These are phyloP conservation scores for Hebeloma cylindrosporum DNA, from an alignment of 768 basidiomycete species.

Conservation along the genomic window DNA sequence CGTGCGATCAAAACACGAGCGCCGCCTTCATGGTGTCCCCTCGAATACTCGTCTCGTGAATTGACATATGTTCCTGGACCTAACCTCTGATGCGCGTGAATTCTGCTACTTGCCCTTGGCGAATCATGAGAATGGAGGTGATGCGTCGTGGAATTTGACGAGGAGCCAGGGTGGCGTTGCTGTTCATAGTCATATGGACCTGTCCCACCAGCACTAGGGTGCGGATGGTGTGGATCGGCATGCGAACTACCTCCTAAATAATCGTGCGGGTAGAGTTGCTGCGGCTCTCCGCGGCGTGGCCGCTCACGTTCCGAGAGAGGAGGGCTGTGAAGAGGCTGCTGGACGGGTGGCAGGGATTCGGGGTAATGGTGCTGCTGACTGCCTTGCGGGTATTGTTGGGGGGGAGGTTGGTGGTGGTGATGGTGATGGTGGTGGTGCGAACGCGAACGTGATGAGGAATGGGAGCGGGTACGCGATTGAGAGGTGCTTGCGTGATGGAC, in stretches of 20 bases:
- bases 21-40: too few relatives aligned
- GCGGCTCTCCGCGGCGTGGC: conserved; percentile 46
- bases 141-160: too few relatives aligned
- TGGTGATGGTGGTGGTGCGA: conserved; percentile 26
- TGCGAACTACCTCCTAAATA: conserved; percentile 7
- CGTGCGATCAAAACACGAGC: too few relatives aligned
- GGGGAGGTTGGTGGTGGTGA: conserved; percentile 32
- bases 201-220: neutral
- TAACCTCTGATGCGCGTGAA: conserved; percentile 67
- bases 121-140: too few relatives aligned
- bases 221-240: conserved; percentile 28
- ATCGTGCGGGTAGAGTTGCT: conserved; percentile 9
- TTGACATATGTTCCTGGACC: conserved; percentile 63
- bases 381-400: conserved; percentile 37
- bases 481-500: conserved; percentile 43
- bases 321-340: conserved; percentile 51
- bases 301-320: conserved; percentile 47
- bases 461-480: conserved; percentile 48
- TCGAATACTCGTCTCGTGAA: conserved; percentile 52
- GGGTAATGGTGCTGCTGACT: conserved; percentile 47
- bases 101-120: conserved; percentile 34
- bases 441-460: conserved; percentile 53
- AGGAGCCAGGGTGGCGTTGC: too few relatives aligned
- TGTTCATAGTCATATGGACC: conserved; percentile 27
- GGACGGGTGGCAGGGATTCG: conserved; percentile 44